These are phyloP conservation scores for Metschnikowia gruessii DNA, from an alignment of 805 yeast genomes.

Conservation along the genomic window DNA sequence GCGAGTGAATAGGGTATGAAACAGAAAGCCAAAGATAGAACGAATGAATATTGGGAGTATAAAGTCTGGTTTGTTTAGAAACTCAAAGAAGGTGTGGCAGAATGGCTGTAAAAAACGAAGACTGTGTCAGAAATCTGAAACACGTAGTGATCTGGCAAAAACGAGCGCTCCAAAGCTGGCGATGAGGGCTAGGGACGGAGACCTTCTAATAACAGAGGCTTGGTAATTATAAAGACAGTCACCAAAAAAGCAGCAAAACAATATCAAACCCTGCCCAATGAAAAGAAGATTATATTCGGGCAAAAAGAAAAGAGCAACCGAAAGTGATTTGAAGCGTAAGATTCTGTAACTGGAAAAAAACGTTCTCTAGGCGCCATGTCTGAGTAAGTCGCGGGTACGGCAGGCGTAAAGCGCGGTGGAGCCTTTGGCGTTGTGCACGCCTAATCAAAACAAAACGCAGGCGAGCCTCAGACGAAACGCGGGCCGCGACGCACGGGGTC, in stretches of 20 bases:
- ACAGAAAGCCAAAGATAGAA: too few species aligned
- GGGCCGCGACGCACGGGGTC: not conserved
- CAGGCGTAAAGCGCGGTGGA: not conserved
- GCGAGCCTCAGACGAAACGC: slow-evolving; percentile 6
- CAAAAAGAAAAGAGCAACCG: not conserved
- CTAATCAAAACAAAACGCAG: slow-evolving; percentile 2
- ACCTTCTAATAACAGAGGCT: too few species aligned
- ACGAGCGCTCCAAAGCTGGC: too few species aligned
- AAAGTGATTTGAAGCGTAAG: not conserved
- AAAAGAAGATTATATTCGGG: not conserved
- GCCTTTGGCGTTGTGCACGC: not conserved
- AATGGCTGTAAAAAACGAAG: slow-evolving; percentile 1
- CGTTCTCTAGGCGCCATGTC: slow-evolving; percentile 1
- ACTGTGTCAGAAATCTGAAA: not conserved
- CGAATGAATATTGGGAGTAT: too few species aligned
- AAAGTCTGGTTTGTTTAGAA: too few species aligned
- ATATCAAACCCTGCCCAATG: not conserved
- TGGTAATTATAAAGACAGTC: too few species aligned
- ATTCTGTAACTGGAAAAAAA: slow-evolving; percentile 3
- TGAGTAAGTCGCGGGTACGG: slow-evolving; percentile 5
- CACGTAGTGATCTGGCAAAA: not conserved
- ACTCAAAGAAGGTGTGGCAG: not conserved
- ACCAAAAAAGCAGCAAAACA: not conserved
- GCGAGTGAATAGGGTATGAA: too few species aligned
- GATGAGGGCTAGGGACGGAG: too few species aligned